These are phyloP conservation scores for Lachancea nothofagi DNA, from an alignment of 805 yeast genomes.

Conservation along the genomic window DNA sequence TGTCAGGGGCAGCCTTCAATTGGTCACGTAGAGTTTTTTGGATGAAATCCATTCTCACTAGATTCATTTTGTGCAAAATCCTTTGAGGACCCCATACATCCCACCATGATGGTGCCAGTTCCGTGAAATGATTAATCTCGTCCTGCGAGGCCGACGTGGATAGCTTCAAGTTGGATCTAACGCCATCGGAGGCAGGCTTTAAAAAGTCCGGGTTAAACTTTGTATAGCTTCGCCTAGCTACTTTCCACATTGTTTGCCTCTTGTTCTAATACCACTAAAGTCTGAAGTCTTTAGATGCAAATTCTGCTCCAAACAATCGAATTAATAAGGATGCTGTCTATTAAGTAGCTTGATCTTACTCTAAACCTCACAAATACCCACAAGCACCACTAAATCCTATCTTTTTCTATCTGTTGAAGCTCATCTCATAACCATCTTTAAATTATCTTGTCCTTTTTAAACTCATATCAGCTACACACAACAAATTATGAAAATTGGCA, in stretches of 20 bases:
- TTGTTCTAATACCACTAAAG: not conserved
- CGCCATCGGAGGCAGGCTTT: not conserved
- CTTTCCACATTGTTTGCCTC: conserved; percentile 2
- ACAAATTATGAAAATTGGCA: not conserved
- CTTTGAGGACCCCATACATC: conserved; percentile 90
- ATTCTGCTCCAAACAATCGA: too few relatives aligned
- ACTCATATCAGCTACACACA: not conserved
- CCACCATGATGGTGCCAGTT: conserved; percentile 97
- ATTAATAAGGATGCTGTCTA: too few relatives aligned
- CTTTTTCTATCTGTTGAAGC: too few relatives aligned
- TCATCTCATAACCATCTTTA: too few relatives aligned
- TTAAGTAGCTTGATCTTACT: too few relatives aligned
- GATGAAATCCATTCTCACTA: conserved; percentile 82
- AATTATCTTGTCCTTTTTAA: too few relatives aligned
- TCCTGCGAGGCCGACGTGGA: conserved; percentile 33
- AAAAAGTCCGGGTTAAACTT: conserved; percentile 3
- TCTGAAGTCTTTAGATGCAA: not conserved
- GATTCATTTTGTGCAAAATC: conserved; percentile 90
- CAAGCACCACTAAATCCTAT: too few relatives aligned
- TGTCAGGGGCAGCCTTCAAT: conserved; percentile 32
- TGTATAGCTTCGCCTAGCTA: conserved; percentile 9
- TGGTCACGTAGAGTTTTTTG: conserved; percentile 45
- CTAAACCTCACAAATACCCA: too few relatives aligned
- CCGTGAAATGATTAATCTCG: conserved; percentile 77
- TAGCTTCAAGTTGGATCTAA: not conserved